phyloP scores from a whole-genome alignment of 2,329 filamentous ascomycete genomes.

The Aureobasidium namibiae region DNA sequence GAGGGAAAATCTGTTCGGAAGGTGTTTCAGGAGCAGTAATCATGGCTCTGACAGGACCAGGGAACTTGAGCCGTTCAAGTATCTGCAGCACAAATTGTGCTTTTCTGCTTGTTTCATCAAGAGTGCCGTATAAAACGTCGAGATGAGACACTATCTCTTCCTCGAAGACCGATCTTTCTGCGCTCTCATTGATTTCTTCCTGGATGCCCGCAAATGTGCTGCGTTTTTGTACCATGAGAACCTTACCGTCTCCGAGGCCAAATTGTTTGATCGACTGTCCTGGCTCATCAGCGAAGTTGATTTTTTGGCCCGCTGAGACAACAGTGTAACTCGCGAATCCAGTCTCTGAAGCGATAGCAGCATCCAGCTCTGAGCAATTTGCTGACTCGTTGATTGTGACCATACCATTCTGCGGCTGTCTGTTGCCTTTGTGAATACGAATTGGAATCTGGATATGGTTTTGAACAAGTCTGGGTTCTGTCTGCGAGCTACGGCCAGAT shows the following conservation, averaged over 20 bases:
- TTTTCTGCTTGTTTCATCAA: constrained; percentile 46
- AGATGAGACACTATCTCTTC: constrained; percentile 75
- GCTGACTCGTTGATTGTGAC: background rate
- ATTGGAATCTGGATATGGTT: constrained; percentile 6
- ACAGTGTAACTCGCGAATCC: constrained; percentile 9
- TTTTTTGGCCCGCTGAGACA: constrained; percentile 8
- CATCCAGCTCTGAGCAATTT: constrained; percentile 2
- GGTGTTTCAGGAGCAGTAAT: constrained; percentile 48
- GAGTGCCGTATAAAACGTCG: constrained; percentile 70
- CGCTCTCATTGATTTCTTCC: background rate
- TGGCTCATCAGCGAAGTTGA: constrained; percentile 8
- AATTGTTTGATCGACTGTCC: constrained; percentile 2
- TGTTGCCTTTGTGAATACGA: background rate
- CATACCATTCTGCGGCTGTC: background rate
- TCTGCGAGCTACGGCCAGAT: background rate
- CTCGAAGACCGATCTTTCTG: constrained; percentile 52
- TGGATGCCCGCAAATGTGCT: constrained; percentile 9
- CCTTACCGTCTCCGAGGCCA: background rate
- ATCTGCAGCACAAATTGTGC: constrained; percentile 37
- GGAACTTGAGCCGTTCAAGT: constrained; percentile 49
- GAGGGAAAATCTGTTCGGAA: constrained; percentile 57
- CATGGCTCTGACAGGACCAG: constrained; percentile 40
- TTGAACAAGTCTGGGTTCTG: no score
- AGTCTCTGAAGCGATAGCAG: background rate
- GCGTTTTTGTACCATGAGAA: constrained; percentile 13